Base-by-base conservation (phyloP, 257 asterid genomes). In the Ligustrum vulgare region DNA sequence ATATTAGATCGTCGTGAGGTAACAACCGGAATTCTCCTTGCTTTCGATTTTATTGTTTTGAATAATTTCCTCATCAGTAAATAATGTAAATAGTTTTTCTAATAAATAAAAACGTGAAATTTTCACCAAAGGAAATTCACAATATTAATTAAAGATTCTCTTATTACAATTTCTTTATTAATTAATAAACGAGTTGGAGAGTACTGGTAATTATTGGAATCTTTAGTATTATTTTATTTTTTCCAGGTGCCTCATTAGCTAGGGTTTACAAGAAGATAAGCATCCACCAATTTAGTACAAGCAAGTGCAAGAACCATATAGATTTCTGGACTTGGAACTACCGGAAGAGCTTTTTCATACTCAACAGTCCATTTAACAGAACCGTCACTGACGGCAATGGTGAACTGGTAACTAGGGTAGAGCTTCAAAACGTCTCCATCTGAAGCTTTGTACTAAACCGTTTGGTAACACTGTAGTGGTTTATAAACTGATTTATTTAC, bases 291-390 rank as follows among this genome's bases (percentile, higher is more conserved):
- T 34, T 76, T 81, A 60, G 67, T 60, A 6, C 77, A 0, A 33
- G 77, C 56, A 37, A 63, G 58, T 2, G 75, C 78, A 31, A 74
- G 18, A 35, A 6, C n/a, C 43, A 73, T 80, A 77, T 79, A 77
- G 10, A 5, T 4, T 8, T 84, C 84, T 36, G 88, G 88, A 45
- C 67, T 18, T 12, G 88, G 88, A 45, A 69, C 78, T 8, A 67
- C 20, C 0, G 79, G 82, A 10, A 73, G 63, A 7, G 9, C 75
- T 62, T 74, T 84, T 78, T 81, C 82, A 39, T 45, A 71, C 74
- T 81, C 88, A 8, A 79, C 0, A 6, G 13, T 34, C 72, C 77
- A 84, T 2, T 54, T 36, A n/a, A 62, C 85, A 47, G 2, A 73
- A 2, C 79, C 84, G 32, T 79, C 78, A 33, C 5, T 20, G 3